Conservation (phyloP, 257 asterid genomes). For the Plantago ovata region DNA sequence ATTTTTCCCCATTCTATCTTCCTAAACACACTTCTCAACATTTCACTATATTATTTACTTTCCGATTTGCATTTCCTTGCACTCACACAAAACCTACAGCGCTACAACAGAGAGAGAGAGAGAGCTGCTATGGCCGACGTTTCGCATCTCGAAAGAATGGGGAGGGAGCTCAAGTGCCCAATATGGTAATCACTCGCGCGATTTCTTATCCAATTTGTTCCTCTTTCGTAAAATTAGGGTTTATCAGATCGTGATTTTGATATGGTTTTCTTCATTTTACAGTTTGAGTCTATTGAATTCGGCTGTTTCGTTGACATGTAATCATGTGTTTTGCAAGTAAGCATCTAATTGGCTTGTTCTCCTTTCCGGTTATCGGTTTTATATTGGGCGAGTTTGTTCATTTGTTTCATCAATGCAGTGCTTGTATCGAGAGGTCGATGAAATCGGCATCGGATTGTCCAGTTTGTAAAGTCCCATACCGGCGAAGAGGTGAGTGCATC, state of each 20-base stretch:
- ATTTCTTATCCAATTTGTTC: not conserved
- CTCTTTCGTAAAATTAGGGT: not conserved
- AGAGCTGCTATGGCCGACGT: conserved; percentile 51
- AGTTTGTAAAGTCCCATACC: conserved; percentile 84
- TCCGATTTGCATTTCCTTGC: not conserved
- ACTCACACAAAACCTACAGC: not conserved
- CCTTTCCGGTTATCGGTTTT: not conserved
- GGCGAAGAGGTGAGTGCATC: conserved; percentile 66
- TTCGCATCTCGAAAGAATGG: conserved; percentile 86
- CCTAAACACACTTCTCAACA: not conserved
- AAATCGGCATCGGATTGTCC: conserved; percentile 75
- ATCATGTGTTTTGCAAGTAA: conserved; percentile 95
- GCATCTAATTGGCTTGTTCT: conserved; percentile 13
- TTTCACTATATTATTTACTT: not conserved
- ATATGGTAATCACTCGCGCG: conserved; percentile 52
- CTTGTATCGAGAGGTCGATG: conserved; percentile 77
- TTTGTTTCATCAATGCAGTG: conserved; percentile 33
- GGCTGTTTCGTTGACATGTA: conserved; percentile 85
- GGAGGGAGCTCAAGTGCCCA: conserved; percentile 97
- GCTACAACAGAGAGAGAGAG: conserved; percentile 12
- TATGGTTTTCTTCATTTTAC: conserved; percentile 12
- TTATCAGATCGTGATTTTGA: conserved; percentile 3
- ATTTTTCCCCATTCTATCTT: not conserved
- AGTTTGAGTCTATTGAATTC: conserved; percentile 82
- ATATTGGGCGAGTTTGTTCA: not conserved